Conservation (phyloP, 2,329 filamentous ascomycete genomes). For the Phialophora chinensis region DNA sequence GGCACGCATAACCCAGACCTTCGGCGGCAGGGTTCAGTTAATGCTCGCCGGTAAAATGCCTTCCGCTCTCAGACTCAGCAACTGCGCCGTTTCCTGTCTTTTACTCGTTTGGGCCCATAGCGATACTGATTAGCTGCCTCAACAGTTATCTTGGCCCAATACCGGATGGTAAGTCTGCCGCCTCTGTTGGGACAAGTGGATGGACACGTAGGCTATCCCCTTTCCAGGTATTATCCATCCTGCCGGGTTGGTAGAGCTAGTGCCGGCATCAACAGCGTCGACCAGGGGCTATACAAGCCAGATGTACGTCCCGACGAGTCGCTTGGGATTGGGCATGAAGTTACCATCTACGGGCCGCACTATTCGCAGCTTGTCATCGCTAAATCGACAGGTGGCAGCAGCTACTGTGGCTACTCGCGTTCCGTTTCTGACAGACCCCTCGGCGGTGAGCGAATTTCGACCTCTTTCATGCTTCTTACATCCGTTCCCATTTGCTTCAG, state of each 20-base stretch:
- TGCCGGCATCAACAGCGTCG: conserved; percentile 2
- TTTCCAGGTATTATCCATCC: not conserved
- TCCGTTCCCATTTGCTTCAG: not conserved
- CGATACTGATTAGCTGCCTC: conserved; percentile 7
- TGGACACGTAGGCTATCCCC: not conserved
- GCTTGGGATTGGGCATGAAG: conserved; percentile 29
- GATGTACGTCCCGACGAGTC: conserved; percentile 25
- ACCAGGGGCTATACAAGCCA: conserved; percentile 4
- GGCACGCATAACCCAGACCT: conserved; percentile 1
- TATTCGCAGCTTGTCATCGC: conserved; percentile 12
- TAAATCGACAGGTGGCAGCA: conserved; percentile 11
- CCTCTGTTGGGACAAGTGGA: not conserved
- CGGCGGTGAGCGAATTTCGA: conserved; percentile 7
- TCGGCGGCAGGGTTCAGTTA: conserved; percentile 2
- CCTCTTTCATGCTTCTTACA: conserved; percentile 1
- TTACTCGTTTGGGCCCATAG: not conserved
- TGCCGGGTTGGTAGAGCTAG: conserved; percentile 1
- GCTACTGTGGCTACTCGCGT: conserved; percentile 15
- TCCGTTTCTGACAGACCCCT: not conserved
- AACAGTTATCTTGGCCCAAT: not conserved
- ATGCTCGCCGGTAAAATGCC: conserved; percentile 8
- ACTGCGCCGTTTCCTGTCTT: not conserved
- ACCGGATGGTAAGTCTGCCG: not conserved
- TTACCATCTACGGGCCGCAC: not conserved
- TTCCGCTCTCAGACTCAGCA: conserved; percentile 6